Base-by-base conservation (phyloP, 73 alveolate species). In the Paramecium biaurelia region DNA sequence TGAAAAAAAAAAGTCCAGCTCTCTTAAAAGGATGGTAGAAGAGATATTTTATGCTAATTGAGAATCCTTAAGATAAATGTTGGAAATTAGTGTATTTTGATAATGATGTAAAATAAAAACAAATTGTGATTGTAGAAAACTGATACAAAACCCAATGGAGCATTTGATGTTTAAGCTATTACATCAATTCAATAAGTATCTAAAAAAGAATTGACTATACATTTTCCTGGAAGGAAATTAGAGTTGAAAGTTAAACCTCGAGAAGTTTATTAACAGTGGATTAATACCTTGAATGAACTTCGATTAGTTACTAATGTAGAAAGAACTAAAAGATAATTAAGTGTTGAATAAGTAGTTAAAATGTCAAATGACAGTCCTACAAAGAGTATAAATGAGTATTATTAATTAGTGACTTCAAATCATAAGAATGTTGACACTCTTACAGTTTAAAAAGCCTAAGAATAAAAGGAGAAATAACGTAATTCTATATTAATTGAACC, bases 1-100 rank as follows among this genome's bases (percentile, higher is more conserved):
- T 95, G 68, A 94, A 93, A 92, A 95, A 95, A 86, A 95, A 95
- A 35, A 90, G 96, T 32, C 94, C 95, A 12, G 92, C 90, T 7
- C 11, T 85, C n/a, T 59, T 95, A 2, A 93, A 89, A 28, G 97
- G 97, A 32, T 95, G 89, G 87, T 85, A 95, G 42, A 93, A 95
- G 85, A 90, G 98, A 45, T 93, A 94, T 53, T 95, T 93, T 70
- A 86, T 85, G 93, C 85, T 89, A 4, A 93, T 87, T 42, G 49
- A 63, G 15, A 63, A 63, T 32, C 84, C 84, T 30, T 35, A 28
- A 21, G 87, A 53, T 18, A 53, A 41, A 74, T 21, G 68, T 28
- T 74, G 87, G 87, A 74, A 74, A 35, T 20, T 74, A 37, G 87
- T 74, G 12, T 74, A 74, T 74, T 74, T 74, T 37, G 87, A 74